A percentile compares a stretch with the other conserved stretches of the same genome.
phyloP scores from a whole-genome alignment of 2,329 filamentous ascomycete species.

The Fusarium pininemorale region DNA sequence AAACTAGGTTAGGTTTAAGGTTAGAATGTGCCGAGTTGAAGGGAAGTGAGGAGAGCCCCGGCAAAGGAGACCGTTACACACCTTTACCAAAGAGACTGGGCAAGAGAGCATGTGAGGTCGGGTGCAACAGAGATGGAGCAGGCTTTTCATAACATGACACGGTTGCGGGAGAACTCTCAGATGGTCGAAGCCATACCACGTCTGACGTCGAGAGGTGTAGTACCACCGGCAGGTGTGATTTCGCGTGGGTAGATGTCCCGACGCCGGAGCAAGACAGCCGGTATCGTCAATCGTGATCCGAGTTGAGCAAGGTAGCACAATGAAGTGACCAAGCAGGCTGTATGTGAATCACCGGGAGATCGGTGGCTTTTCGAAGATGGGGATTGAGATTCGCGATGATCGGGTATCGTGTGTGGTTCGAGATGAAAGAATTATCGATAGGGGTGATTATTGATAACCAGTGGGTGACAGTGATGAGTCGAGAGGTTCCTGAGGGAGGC shows the following conservation, averaged over 20 bases:
- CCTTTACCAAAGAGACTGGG: slow-evolving; percentile 33
- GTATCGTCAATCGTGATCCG: slow-evolving; percentile 28
- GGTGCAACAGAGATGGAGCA: slow-evolving; percentile 33
- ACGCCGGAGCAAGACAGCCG: slow-evolving; percentile 20
- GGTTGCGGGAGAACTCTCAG: slow-evolving; percentile 27
- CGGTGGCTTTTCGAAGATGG: background rate
- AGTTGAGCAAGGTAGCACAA: slow-evolving; percentile 36
- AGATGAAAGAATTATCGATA: background rate
- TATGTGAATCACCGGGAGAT: background rate
- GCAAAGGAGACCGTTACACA: slow-evolving; percentile 19
- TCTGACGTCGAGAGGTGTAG: slow-evolving; percentile 14
- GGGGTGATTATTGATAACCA: background rate
- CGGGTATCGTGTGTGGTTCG: background rate
- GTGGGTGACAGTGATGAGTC: slow-evolving; percentile 6
- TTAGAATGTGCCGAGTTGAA: slow-evolving; percentile 16
- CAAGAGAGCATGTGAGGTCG: slow-evolving; percentile 27
- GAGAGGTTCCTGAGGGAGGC: slow-evolving; percentile 15
- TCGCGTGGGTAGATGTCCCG: slow-evolving; percentile 20
- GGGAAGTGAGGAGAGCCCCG: background rate
- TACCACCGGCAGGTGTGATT: slow-evolving; percentile 19
- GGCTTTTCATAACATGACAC: slow-evolving; percentile 40
- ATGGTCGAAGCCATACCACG: slow-evolving; percentile 39
- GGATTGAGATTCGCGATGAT: background rate
- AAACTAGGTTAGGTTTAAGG: background rate
- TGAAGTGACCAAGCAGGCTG: slow-evolving; percentile 13